phyloP scores from a whole-genome alignment of 1,284 basidiomycete species.

The Austroboletus niveus region DNA sequence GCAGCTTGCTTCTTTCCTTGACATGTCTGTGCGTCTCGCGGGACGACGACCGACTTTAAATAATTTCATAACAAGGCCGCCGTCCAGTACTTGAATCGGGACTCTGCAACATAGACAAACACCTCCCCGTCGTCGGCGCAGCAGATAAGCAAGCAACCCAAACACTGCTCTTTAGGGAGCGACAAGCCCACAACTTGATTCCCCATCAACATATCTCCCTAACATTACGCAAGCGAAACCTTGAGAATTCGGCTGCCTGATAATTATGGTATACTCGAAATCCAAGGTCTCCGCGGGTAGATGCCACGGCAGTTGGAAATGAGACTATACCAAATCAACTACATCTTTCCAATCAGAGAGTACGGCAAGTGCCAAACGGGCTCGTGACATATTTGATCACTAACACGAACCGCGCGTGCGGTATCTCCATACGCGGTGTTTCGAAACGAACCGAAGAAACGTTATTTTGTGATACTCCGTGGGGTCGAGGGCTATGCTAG shows the following conservation, averaged over 20 bases:
- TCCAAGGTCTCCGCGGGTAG: constrained; percentile 17
- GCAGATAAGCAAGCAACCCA: too few species aligned
- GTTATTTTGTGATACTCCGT: constrained; percentile 1
- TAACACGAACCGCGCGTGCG: not conserved
- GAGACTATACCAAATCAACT: constrained; percentile 3
- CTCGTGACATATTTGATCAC: constrained; percentile 8
- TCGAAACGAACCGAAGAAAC: constrained; percentile 2
- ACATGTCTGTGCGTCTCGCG: constrained; percentile 10
- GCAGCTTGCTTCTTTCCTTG: constrained; percentile 1
- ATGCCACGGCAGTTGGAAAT: constrained; percentile 3
- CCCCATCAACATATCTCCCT: not conserved
- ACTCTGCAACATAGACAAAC: too few species aligned
- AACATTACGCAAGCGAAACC: constrained; percentile 1
- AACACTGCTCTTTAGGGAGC: not conserved
- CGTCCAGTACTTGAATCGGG: too few species aligned
- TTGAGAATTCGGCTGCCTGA: not conserved
- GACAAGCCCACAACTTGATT: constrained; percentile 1
- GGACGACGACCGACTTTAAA: constrained; percentile 6
- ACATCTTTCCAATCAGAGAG: constrained; percentile 1
- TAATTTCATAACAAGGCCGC: not conserved
- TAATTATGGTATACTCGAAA: not conserved
- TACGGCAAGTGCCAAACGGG: constrained; percentile 1
- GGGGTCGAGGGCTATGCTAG: not conserved
- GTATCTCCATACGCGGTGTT: constrained; percentile 5
- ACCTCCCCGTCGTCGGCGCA: too few species aligned